phyloP scores from a whole-genome alignment of 2,329 filamentous ascomycete genomes.

The Ilyonectria mors-panacis region DNA sequence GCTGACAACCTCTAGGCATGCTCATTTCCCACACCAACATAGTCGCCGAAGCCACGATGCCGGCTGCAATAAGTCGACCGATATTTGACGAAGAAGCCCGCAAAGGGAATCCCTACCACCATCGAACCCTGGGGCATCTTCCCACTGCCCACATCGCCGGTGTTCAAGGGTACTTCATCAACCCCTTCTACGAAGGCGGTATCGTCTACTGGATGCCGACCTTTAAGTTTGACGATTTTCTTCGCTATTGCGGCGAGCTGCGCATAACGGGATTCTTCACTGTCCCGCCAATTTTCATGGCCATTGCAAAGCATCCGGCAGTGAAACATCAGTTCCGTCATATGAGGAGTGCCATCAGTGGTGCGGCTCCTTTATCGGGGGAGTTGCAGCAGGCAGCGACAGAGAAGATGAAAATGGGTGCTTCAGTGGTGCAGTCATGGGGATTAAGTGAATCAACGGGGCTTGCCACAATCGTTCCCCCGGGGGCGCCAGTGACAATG shows the following conservation, averaged over 20 bases:
- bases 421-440: constrained; percentile 68
- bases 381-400: constrained; percentile 67
- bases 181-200: constrained; percentile 59
- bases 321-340: constrained; percentile 70
- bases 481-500: constrained; percentile 57
- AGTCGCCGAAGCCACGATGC: constrained; percentile 55
- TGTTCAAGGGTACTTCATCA: constrained; percentile 60
- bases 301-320: constrained; percentile 69
- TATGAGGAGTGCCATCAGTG: constrained; percentile 63
- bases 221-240: constrained; percentile 71
- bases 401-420: constrained; percentile 61
- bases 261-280: constrained; percentile 69
- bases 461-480: constrained; percentile 61
- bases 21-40: constrained; percentile 62
- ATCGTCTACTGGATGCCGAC: constrained; percentile 74
- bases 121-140: constrained; percentile 59
- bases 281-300: constrained; percentile 73
- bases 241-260: constrained; percentile 65
- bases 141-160: constrained; percentile 64
- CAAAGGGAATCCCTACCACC: constrained; percentile 46
- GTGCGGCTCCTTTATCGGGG: constrained; percentile 70
- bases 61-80: constrained; percentile 48
- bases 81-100: constrained; percentile 47
- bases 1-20: constrained; percentile 50
- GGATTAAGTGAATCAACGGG: constrained; percentile 71